Conservation (phyloP, 768 basidiomycete genomes). For the Gloeopeniophorella convolvens region DNA sequence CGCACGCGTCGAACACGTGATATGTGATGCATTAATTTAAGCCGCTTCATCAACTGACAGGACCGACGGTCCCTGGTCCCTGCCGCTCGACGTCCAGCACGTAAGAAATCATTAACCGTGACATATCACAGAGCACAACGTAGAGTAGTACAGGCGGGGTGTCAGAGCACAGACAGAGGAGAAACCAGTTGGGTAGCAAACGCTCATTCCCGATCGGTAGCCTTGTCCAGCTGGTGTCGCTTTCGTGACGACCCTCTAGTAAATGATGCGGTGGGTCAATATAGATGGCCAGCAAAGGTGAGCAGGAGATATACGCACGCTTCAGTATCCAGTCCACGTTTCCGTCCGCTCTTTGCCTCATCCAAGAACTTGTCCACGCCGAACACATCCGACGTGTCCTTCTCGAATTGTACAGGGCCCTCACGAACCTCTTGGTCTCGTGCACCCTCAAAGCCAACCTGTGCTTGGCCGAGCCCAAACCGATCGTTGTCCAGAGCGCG, state of each 20-base stretch:
- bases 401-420: constrained; percentile 98
- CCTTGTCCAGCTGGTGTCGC: constrained; percentile 61
- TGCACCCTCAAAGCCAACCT: constrained; percentile 88
- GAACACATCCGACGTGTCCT: constrained; percentile 95
- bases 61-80: no score
- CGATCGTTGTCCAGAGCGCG: constrained; percentile 90
- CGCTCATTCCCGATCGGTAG: constrained; percentile 36
- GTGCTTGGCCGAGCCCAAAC: constrained; percentile 81
- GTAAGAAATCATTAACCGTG: no score
- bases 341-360: constrained; percentile 92
- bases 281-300: neutral
- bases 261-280: constrained; percentile 4
- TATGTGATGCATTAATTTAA: no score
- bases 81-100: no score
- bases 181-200: neutral
- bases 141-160: neutral
- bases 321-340: constrained; percentile 76
- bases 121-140: no score
- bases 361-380: constrained; percentile 96
- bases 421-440: constrained; percentile 76
- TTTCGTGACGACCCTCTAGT: constrained; percentile 55
- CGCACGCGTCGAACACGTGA: constrained; percentile 1
- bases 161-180: neutral
- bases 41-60: no score
- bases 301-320: constrained; percentile 41